Evolutionary conservation across 169 alveolate genomes (phyloP).

Genomic region (Plasmodium relictum): DNA sequence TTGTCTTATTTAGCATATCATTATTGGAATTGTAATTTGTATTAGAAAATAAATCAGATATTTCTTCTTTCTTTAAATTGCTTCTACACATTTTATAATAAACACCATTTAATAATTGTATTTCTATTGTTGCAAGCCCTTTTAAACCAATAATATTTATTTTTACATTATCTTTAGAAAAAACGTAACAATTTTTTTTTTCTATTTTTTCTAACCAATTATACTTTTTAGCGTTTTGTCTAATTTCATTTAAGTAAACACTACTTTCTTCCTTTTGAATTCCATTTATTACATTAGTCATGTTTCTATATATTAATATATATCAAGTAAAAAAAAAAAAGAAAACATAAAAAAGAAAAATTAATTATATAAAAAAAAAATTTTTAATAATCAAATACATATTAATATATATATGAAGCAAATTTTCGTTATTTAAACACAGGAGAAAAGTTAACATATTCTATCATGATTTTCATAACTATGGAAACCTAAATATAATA

Average conservation of each 20-base stretch:
- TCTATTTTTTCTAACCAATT: conserved; percentile 35
- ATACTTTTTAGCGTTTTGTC: conserved; percentile 34
- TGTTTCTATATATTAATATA: no score
- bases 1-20: conserved; percentile 28
- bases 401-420: no score
- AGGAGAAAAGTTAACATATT: no score
- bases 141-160: conserved; percentile 45
- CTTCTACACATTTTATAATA: conserved; percentile 50
- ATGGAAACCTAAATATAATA: no score
- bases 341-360: not conserved
- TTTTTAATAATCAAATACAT: no score
- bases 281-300: conserved; percentile 14
- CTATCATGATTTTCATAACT: no score
- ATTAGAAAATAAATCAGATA: conserved; percentile 18
- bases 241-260: conserved; percentile 27
- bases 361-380: no score
- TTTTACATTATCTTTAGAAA: conserved; percentile 50
- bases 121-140: conserved; percentile 49
- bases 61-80: conserved; percentile 39
- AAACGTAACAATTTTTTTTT: conserved; percentile 19
- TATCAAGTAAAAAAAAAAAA: not conserved
- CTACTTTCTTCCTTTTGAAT: conserved; percentile 34
- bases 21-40: not conserved
- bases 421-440: no score
- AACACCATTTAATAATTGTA: conserved; percentile 31